Evolutionary conservation across 768 basidiomycete species (phyloP), one percentile per base, ranked within the genome.

Genomic region (Lactarius evosmus): DNA sequence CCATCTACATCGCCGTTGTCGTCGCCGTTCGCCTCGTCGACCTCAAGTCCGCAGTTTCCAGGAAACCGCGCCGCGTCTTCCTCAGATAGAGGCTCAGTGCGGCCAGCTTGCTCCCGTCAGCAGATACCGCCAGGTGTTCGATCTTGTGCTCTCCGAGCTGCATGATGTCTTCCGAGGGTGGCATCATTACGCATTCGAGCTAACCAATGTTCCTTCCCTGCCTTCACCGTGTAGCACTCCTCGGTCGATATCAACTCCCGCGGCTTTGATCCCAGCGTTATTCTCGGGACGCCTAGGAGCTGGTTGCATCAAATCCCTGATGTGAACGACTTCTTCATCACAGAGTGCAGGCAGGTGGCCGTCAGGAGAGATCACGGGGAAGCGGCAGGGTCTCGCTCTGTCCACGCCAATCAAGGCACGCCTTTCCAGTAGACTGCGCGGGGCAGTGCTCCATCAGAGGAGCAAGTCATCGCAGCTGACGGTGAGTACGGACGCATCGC

Each of bases 301-400:
- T 16, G 59, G 36, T 17, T 65, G 63, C 16, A 40, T 50, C 36
- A 65, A 38, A 36, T 65, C 63, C n/a, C 55, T 29, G 19, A 65
- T 32, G 25, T 56, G 54, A 33, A 65, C 49, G 25, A 65, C 59
- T 2, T 60, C 54, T 6, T 27, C 63, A 44, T 60, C 54, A 25
- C 59, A 65, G 30, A 56, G 29, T 22, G 63, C 63, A 17, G 61
- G 54, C 30, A 65, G 46, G 54, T 32, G 63, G 0, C 59, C 46
- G 14, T 65, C 59, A 4, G 59, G 46, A n/a, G 63, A 65, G 9
- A 60, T 61, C 36, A 44, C 54, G 5, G 63, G 59, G 38, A 65
- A 56, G 55, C 63, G 59, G 38, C 51, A 59, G 25, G 51, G 59
- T 34, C 40, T 50, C 36, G 59, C 27, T 2, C 54, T 65, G 16